These are phyloP conservation scores for Penicillium waksmanii DNA, from an alignment of 495 filamentous ascomycete genomes.

Conservation along the genomic window DNA sequence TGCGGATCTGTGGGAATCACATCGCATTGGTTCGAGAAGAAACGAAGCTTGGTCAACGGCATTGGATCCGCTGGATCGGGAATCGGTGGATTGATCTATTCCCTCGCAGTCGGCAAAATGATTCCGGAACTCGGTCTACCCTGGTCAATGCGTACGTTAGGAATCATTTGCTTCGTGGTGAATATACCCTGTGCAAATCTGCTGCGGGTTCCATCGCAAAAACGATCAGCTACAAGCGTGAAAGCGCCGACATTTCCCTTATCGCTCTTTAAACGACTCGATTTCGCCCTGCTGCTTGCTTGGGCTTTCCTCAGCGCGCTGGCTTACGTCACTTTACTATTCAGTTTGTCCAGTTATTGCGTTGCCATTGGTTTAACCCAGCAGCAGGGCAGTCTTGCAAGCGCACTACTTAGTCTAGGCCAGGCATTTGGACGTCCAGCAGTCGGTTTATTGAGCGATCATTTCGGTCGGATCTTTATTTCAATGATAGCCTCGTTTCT, in stretches of 20 bases:
- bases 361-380: conserved; percentile 61
- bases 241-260: conserved; percentile 30
- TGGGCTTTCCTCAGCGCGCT: conserved; percentile 55
- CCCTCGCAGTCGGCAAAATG: conserved; percentile 49
- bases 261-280: conserved; percentile 38
- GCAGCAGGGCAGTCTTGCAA: conserved; percentile 63
- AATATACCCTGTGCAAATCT: conserved; percentile 44
- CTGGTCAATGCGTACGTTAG: conserved; percentile 57
- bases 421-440: conserved; percentile 67
- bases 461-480: conserved; percentile 61
- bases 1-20: conserved; percentile 51
- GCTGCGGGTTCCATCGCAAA: conserved; percentile 15
- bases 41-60: conserved; percentile 54
- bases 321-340: conserved; percentile 45
- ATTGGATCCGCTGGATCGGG: conserved; percentile 53
- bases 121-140: conserved; percentile 44
- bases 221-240: neutral
- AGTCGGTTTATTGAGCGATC: conserved; percentile 70
- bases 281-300: conserved; percentile 47
- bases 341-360: conserved; percentile 34
- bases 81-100: conserved; percentile 54
- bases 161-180: conserved; percentile 45
- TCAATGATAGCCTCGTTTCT: conserved; percentile 61
- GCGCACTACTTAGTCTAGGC: conserved; percentile 68
- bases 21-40: conserved; percentile 56